Evolutionary conservation across 2,329 filamentous ascomycete genomes (phyloP).

Genomic region (Herpomyces periplanetae): DNA sequence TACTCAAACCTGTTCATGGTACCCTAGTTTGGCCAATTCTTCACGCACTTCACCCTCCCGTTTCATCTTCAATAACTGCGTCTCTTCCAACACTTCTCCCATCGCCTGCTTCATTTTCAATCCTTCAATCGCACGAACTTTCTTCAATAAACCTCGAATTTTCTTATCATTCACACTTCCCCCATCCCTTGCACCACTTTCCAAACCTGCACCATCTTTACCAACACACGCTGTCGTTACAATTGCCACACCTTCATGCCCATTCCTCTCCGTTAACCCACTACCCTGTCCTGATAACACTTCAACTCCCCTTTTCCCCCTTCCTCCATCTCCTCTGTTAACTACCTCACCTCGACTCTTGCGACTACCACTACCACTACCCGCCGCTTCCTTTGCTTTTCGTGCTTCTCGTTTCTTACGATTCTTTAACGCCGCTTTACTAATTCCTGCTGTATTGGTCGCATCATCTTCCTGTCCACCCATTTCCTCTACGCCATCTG

Average conservation of each 20-base stretch:
- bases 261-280: conserved; percentile 1
- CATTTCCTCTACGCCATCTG: conserved; percentile 26
- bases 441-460: too few relatives aligned
- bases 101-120: conserved; percentile 79
- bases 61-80: conserved; percentile 87
- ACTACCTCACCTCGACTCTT: conserved; percentile 4
- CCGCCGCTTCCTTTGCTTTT: conserved; percentile 45
- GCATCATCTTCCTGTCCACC: too few relatives aligned
- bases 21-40: conserved; percentile 28
- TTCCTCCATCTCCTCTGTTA: conserved; percentile 1
- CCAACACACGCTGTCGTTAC: conserved; percentile 1
- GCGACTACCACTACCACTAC: conserved; percentile 13
- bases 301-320: conserved; percentile 5
- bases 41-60: conserved; percentile 50
- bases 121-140: conserved; percentile 87
- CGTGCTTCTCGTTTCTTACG: conserved; percentile 93
- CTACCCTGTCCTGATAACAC: conserved; percentile 3
- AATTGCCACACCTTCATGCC: background rate
- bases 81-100: conserved; percentile 89
- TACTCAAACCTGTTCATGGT: too few relatives aligned
- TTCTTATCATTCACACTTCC: conserved; percentile 61
- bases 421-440: conserved; percentile 62
- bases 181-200: conserved; percentile 8
- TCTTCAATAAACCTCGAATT: conserved; percentile 66
- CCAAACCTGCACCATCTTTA: too few relatives aligned